Evolutionary conservation across 2,329 filamentous ascomycete genomes (phyloP).

Genomic region (Botrytis fragariae): DNA sequence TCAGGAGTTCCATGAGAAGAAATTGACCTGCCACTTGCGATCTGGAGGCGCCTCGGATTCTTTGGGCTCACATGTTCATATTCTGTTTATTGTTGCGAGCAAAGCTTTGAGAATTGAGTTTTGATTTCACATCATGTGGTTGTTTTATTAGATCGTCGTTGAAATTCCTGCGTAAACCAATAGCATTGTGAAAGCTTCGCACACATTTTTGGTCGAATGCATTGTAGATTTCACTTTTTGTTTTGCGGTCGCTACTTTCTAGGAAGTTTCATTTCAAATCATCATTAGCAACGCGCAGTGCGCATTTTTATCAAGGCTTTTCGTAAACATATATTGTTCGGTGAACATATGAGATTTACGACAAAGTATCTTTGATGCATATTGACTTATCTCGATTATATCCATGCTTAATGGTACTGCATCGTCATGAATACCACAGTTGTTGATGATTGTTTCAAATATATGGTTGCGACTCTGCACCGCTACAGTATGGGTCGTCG

Average conservation of each 20-base stretch:
- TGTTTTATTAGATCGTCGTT: neutral
- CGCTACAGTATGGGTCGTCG: rapidly evolving
- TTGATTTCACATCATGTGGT: neutral
- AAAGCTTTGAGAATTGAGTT: neutral
- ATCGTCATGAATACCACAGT: neutral
- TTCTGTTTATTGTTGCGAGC: neutral
- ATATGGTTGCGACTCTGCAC: neutral
- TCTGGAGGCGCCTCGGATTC: neutral
- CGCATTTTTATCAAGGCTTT: neutral
- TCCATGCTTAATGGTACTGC: rapidly evolving
- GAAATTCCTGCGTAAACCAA: neutral
- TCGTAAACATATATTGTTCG: neutral
- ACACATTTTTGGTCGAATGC: neutral
- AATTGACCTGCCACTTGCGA: neutral
- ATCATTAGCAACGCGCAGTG: neutral
- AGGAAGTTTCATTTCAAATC: neutral
- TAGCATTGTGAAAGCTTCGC: neutral
- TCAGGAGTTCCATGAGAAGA: neutral
- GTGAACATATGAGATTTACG: neutral
- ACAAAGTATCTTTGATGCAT: neutral
- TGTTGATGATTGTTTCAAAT: neutral
- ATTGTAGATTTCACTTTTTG: neutral
- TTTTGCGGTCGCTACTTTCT: neutral
- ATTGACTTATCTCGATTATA: neutral
- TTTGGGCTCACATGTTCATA: neutral